Conservation (phyloP, 1,139 yeast genomes). For the Hansenula anomala region DNA sequence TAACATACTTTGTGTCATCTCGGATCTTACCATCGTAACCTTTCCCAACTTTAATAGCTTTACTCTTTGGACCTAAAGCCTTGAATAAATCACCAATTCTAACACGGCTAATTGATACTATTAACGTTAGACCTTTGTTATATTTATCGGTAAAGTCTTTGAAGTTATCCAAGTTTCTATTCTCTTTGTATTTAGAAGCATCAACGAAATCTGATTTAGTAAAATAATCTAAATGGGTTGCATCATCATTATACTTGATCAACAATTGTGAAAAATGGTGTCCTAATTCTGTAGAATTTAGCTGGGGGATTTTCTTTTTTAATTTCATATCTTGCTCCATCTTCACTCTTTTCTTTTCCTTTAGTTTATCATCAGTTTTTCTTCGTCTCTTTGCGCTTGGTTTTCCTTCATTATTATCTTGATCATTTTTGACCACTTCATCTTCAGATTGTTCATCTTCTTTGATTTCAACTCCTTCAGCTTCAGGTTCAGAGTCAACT, state of each 20-base stretch:
- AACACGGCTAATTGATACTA: constrained; percentile 17
- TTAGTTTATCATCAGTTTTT: constrained; percentile 20
- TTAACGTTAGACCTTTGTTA: constrained; percentile 22
- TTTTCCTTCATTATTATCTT: background rate
- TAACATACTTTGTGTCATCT: constrained; percentile 20
- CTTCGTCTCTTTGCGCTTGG: constrained; percentile 16
- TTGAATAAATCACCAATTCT: constrained; percentile 23
- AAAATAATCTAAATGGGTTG: constrained; percentile 23
- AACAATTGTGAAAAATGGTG: constrained; percentile 20
- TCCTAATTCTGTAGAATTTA: constrained; percentile 16
- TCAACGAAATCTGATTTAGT: constrained; percentile 23
- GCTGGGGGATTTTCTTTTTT: constrained; percentile 13
- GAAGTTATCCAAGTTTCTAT: constrained; percentile 18
- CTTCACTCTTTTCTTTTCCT: constrained; percentile 21
- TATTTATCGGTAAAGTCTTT: constrained; percentile 23
- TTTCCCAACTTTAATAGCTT: constrained; percentile 22
- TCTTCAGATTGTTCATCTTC: constrained; percentile 18
- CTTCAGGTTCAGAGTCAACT: constrained; percentile 22
- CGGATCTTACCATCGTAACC: constrained; percentile 21
- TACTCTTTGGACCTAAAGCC: constrained; percentile 21
- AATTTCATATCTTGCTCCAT: constrained; percentile 18
- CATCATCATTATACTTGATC: constrained; percentile 15
- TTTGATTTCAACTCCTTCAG: constrained; percentile 20
- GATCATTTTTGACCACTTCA: constrained; percentile 6
- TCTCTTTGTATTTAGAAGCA: constrained; percentile 22